Evolutionary conservation across 1,284 basidiomycete genomes (phyloP).

Genomic region (Cerioporus squamosus): DNA sequence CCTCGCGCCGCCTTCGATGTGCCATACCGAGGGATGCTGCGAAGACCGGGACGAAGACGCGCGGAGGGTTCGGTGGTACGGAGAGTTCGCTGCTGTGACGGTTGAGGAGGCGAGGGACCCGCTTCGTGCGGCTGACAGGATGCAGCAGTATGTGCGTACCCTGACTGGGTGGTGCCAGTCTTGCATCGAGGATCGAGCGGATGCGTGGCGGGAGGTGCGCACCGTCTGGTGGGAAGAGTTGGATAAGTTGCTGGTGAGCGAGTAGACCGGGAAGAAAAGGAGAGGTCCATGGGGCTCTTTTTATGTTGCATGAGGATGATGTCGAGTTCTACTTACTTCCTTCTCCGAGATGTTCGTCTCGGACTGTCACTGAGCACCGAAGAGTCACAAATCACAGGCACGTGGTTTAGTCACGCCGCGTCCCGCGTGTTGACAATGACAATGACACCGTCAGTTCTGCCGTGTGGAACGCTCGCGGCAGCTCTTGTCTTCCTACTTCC

Average conservation of each 20-base stretch:
- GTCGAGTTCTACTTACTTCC: too few species aligned
- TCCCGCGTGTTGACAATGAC: too few species aligned
- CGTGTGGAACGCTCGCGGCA: too few species aligned
- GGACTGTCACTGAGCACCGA: too few species aligned
- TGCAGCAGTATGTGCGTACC: background rate
- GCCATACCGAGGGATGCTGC: background rate
- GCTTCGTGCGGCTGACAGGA: background rate
- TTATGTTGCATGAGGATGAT: too few species aligned
- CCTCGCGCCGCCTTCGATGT: slow-evolving; percentile 16
- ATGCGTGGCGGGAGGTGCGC: background rate
- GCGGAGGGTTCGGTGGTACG: background rate
- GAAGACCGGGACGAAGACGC: background rate
- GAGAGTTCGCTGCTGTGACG: background rate
- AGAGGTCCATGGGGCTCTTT: too few species aligned
- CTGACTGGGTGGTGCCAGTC: background rate
- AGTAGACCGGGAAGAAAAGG: too few species aligned
- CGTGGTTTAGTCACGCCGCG: too few species aligned
- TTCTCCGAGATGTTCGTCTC: too few species aligned
- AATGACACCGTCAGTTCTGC: too few species aligned
- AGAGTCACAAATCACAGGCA: too few species aligned
- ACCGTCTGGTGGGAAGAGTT: background rate
- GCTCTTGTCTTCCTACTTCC: too few species aligned
- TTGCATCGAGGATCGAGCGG: background rate
- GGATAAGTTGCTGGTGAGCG: background rate
- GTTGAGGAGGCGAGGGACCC: background rate